Evolutionary conservation across 495 filamentous ascomycete species (phyloP).

Genomic region (Neurospora sp.): DNA sequence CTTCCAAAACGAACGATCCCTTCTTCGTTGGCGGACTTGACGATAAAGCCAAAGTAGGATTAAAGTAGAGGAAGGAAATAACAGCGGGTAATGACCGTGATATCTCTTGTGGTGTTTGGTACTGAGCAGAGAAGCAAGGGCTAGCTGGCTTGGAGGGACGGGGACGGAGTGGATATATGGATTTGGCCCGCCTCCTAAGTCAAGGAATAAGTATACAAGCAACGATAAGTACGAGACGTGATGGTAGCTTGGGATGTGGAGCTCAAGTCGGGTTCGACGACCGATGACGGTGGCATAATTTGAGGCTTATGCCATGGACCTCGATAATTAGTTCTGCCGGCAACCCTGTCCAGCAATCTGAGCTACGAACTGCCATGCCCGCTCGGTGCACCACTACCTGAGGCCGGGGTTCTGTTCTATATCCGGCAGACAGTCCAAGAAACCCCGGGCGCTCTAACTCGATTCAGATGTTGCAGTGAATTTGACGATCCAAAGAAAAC

Average conservation of each 20-base stretch:
- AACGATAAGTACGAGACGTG: slow-evolving; percentile 40
- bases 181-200: slow-evolving; percentile 24
- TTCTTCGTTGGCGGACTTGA: neutral
- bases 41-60: neutral
- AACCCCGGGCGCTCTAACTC: slow-evolving; percentile 28
- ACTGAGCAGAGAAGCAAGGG: slow-evolving; percentile 21
- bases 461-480: slow-evolving; percentile 26
- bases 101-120: slow-evolving; percentile 42
- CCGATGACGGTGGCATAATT: slow-evolving; percentile 45
- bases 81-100: slow-evolving; percentile 31
- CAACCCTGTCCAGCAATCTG: slow-evolving; percentile 25
- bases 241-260: slow-evolving; percentile 39
- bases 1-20: neutral
- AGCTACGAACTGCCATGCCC: slow-evolving; percentile 31
- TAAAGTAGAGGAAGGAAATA: neutral
- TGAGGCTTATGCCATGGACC: slow-evolving; percentile 45
- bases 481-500: slow-evolving; percentile 22
- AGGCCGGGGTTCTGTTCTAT: slow-evolving; percentile 37
- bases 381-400: slow-evolving; percentile 39
- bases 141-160: slow-evolving; percentile 5
- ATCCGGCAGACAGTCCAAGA: slow-evolving; percentile 33
- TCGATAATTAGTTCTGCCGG: slow-evolving; percentile 20
- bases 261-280: slow-evolving; percentile 33
- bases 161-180: slow-evolving; percentile 33
- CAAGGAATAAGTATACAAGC: slow-evolving; percentile 35